Conservation (phyloP, 2,329 filamentous ascomycete genomes). For the Penicillium sp. region DNA sequence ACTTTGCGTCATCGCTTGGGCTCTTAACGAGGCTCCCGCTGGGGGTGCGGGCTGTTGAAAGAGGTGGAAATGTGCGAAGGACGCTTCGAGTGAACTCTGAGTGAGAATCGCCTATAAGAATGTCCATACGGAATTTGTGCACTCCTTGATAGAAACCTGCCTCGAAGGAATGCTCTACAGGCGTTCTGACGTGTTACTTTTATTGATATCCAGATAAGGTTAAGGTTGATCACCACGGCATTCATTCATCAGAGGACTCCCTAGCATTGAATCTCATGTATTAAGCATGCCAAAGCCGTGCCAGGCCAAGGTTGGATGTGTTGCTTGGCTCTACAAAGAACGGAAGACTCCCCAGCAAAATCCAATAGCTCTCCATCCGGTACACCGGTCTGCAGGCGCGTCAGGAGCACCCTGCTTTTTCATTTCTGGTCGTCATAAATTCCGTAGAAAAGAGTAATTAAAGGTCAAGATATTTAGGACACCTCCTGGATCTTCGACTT, state of each 20-base stretch:
- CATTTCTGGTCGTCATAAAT: conserved; percentile 28
- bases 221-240: conserved; percentile 11
- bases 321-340: conserved; percentile 18
- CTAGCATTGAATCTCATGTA: conserved; percentile 5
- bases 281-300: conserved; percentile 2
- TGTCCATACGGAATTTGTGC: no score
- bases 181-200: not conserved
- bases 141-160: no score
- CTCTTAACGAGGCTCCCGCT: not conserved
- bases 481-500: conserved; percentile 44
- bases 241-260: conserved; percentile 11
- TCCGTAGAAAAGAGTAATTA: conserved; percentile 19
- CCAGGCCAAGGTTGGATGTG: conserved; percentile 9
- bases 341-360: conserved; percentile 14
- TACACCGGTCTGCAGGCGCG: conserved; percentile 13
- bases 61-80: not conserved
- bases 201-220: not conserved
- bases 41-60: not conserved
- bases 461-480: conserved; percentile 26
- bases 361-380: conserved; percentile 12
- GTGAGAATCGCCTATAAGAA: no score
- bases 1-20: conserved; percentile 20
- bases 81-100: not conserved
- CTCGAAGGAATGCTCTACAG: no score
- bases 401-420: conserved; percentile 22